These are phyloP conservation scores for Magnusiomyces clavatus DNA, from an alignment of 1,139 yeast species.

Conservation along the genomic window DNA sequence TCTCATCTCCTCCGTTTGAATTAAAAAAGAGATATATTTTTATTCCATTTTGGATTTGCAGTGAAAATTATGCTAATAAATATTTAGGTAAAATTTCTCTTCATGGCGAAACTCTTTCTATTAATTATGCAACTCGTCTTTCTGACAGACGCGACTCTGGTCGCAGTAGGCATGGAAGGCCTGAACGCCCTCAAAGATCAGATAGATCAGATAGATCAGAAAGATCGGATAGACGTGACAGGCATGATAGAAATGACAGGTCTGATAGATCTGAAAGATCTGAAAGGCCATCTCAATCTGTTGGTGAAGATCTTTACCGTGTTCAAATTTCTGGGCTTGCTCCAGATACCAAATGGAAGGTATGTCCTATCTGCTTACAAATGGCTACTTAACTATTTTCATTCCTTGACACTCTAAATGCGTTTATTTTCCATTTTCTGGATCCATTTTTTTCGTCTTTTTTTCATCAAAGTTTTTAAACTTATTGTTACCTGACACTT, in stretches of 20 bases:
- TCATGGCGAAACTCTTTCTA: constrained; percentile 25
- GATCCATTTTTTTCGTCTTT: neutral
- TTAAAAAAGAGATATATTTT: too few species aligned
- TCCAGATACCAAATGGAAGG: constrained; percentile 26
- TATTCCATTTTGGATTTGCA: too few species aligned
- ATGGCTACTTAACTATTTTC: too few species aligned
- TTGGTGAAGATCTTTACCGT: constrained; percentile 18
- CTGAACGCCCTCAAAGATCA: constrained; percentile 9
- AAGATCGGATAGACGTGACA: constrained; percentile 16
- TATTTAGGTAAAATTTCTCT: too few species aligned
- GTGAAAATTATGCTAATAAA: too few species aligned
- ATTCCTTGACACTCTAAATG: too few species aligned
- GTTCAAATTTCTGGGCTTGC: constrained; percentile 23
- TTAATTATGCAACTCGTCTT: constrained; percentile 27
- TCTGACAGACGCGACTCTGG: constrained; percentile 19
- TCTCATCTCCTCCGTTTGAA: too few species aligned
- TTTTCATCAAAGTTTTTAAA: constrained; percentile 3
- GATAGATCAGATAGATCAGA: constrained; percentile 11
- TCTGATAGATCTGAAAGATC: constrained; percentile 14
- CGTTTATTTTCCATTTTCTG: neutral
- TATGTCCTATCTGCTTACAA: constrained; percentile 15
- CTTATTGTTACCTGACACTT: constrained; percentile 20
- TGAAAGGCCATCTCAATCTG: constrained; percentile 19
- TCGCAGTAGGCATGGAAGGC: constrained; percentile 11
- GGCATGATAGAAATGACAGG: constrained; percentile 16